Evolutionary conservation across 352 stramenopile species (phyloP), one percentile per base, ranked within the genome.

Genomic region (Globisporangium radiosum): DNA sequence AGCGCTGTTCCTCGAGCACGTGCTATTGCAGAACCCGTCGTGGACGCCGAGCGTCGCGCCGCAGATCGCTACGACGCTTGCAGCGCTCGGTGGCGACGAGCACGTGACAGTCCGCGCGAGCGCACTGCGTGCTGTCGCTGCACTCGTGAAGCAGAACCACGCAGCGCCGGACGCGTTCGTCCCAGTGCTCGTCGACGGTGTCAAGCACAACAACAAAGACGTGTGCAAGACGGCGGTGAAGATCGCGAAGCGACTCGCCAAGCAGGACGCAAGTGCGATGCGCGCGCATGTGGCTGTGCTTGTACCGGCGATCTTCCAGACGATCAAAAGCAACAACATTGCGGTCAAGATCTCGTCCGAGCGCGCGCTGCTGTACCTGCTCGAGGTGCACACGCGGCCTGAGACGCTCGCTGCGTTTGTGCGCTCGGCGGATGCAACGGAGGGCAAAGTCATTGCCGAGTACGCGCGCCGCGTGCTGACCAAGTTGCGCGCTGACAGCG

Each of bases 261-360:
- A 94, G 70, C 72, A 74, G 33, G 74, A 83, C n/a, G 75, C 87
- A 8, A 70, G 69, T 48, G 56, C 69, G 36, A 82, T 75, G 54
- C 85, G 83, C 8, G 63, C 59, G 14, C 72, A 92, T 54, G 44
- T 92, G 33, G 50, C 56, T 10, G 65, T 67, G 50, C 76, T 96
- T 47, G 87, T 96, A 60, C 81, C 84, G 19, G 66, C 78, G 55
- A 81, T 87, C 39, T 94, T 96, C 60, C 68, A 78, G 65, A 72
- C 88, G 44, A 91, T 96, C 70, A 94, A 94, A 76, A 88, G 86
- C 72, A 87, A 87, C 65, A 94, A 96, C 66, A 79, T 96, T 56
- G 78, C 81, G 0, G 85, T 94, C 53, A 96, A 96, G 74, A 64
- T 95, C 54, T 78, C 80, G 11, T 86, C 87, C 43, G 88, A 96